Evolutionary conservation across 257 asterid species (phyloP).

Genomic region (Primulina tabacum): DNA sequence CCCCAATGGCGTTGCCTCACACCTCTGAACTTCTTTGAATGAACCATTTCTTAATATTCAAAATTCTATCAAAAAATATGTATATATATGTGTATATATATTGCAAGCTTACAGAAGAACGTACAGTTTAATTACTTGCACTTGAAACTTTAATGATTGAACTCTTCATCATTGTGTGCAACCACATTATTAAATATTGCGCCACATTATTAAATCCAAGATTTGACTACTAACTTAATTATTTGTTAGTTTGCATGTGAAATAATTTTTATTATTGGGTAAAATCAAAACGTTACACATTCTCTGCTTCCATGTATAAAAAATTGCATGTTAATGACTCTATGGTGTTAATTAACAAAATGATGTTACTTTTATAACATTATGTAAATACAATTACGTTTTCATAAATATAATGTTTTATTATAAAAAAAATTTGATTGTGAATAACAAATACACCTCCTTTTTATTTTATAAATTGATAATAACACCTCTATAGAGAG

Average conservation of each 20-base stretch:
- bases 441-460: too few species aligned
- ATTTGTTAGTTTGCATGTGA: neutral
- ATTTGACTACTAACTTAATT: neutral
- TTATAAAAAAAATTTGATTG: too few species aligned
- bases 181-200: neutral
- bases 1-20: conserved; percentile 95
- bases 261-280: neutral
- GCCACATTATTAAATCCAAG: neutral
- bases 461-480: too few species aligned
- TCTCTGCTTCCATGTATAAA: too few species aligned
- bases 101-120: neutral
- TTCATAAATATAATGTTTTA: too few species aligned
- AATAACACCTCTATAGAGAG: too few species aligned
- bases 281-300: neutral
- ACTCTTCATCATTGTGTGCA: neutral
- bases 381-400: too few species aligned
- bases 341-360: too few species aligned
- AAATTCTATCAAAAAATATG: too few species aligned
- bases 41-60: conserved; percentile 40
- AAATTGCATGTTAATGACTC: too few species aligned
- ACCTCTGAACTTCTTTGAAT: conserved; percentile 69
- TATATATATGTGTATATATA: too few species aligned
- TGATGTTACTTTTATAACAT: too few species aligned
- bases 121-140: neutral
- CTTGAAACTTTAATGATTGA: neutral